Base-by-base conservation (phyloP, 164 flowering plant species). In the Umbilicus rupestris region DNA sequence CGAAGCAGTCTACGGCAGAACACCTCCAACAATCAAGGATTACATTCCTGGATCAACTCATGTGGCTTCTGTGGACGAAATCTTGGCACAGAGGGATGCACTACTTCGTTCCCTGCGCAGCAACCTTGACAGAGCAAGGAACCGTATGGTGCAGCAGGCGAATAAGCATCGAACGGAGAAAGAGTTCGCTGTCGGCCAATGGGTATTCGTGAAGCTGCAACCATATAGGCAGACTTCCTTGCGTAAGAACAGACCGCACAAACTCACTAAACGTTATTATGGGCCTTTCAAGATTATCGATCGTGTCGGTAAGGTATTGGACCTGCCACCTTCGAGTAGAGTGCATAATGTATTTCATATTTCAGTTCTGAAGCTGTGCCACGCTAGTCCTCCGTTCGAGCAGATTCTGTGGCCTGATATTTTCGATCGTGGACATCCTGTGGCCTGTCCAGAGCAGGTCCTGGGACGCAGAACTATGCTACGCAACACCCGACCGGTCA, bases 341-440 rank as follows among this genome's bases (percentile, higher is more conserved):
- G 16, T 74, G 2, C 77, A 74, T 26, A 66, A 70, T 1, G 39
- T 64, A 1, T 74, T 70, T 26, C 71, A 74, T 67, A 66, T 70
- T 3, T 52, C 66, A 0, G 12, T 41, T 0, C 35, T 69, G 0
- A 73, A 69, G 26, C 63, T 16, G 0, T n/a, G 47, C 35, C 33
- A 58, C 20, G 55, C 24, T 29, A 5, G 20, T 1, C 1, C 22
- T 5, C 55, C 55, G 22, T 16, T 16, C 22, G 6, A 7, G 5
- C 20, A 16, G 6, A 47, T 16, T 47, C 10, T 5, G 5, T 47
- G 19, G 19, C 55, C 55, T 47, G 55, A 16, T 11, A 3, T 5
- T 14, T 16, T 16, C 55, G 5, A 7, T 1, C 6, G 22, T 5
- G 11, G 19, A 7, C 20, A 16, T 47, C 55, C 55, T 0, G 0